Evolutionary conservation across 1,284 basidiomycete genomes (phyloP).

Genomic region (Malassezia japonica): DNA sequence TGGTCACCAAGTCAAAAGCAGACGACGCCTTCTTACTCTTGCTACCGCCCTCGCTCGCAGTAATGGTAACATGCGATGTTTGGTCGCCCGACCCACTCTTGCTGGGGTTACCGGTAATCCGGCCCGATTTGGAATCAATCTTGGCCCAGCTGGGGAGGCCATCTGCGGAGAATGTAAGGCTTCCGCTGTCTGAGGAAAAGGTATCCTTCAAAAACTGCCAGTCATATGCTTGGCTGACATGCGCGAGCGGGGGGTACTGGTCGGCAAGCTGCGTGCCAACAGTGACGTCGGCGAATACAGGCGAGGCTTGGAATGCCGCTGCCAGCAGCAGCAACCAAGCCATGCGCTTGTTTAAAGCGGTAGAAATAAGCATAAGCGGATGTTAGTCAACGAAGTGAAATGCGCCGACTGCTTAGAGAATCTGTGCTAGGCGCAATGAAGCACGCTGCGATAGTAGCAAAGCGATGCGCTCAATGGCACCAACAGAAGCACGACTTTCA

Average conservation of each 20-base stretch:
- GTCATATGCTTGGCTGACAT: slow-evolving; percentile 11
- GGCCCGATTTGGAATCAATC: neutral
- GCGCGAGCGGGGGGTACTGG: slow-evolving; percentile 16
- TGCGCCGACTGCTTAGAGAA: no score
- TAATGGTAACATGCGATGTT: slow-evolving; percentile 2
- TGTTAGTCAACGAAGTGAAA: no score
- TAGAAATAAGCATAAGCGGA: no score
- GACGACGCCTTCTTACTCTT: neutral
- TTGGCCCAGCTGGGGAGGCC: slow-evolving; percentile 17
- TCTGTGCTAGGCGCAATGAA: neutral
- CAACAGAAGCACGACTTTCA: neutral
- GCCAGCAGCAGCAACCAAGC: slow-evolving; percentile 3
- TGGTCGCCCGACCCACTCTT: neutral
- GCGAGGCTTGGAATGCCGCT: neutral
- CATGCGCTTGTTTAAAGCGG: no score
- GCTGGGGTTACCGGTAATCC: slow-evolving; percentile 10
- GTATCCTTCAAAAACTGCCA: slow-evolving; percentile 14
- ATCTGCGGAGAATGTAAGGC: neutral
- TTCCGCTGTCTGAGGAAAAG: neutral
- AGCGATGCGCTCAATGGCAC: neutral
- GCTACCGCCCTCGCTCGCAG: slow-evolving; percentile 4
- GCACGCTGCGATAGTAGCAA: neutral
- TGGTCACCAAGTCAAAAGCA: slow-evolving; percentile 26
- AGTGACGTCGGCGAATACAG: neutral
- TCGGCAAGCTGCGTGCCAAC: slow-evolving; percentile 11